Evolutionary conservation across 441 rosid species (phyloP).

Genomic region (Arabidopsis hybrid): DNA sequence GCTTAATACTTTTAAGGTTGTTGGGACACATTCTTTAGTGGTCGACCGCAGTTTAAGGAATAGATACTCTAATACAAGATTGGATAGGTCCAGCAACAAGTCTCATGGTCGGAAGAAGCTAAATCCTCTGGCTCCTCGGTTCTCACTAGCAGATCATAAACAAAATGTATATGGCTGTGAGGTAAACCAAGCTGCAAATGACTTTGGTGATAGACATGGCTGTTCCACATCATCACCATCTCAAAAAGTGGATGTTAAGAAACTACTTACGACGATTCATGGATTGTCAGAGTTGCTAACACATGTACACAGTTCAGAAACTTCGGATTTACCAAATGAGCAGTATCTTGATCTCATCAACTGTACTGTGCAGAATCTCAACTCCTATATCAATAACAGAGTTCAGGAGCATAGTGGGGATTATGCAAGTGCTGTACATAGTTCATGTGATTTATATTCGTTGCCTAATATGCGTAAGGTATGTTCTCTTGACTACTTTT

Average conservation of each 20-base stretch:
- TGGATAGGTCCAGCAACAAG: constrained; percentile 29
- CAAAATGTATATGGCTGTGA: no score
- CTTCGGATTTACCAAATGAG: constrained; percentile 47
- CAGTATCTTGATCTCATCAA: constrained; percentile 48
- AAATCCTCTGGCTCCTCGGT: constrained; percentile 53
- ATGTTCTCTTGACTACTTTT: no score
- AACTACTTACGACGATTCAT: constrained; percentile 50
- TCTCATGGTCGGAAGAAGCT: constrained; percentile 38
- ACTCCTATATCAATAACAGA: constrained; percentile 40
- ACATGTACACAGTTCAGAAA: constrained; percentile 46
- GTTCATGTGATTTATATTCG: no score
- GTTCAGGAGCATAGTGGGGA: constrained; percentile 34
- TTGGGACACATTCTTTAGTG: constrained; percentile 30
- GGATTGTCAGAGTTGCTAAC: constrained; percentile 56
- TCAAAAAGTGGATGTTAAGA: constrained; percentile 48
- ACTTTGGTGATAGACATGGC: constrained; percentile 34
- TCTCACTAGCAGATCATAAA: neutral
- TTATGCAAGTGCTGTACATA: constrained; percentile 15
- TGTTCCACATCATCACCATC: constrained; percentile 41
- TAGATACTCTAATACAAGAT: constrained; percentile 31
- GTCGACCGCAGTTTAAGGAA: constrained; percentile 19
- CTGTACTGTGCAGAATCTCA: constrained; percentile 51
- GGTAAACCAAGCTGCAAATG: neutral
- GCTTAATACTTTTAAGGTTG: constrained; percentile 14
- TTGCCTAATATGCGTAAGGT: no score